Conservation (phyloP, 345 rosid genomes). For the Streptanthus diversifolius region DNA sequence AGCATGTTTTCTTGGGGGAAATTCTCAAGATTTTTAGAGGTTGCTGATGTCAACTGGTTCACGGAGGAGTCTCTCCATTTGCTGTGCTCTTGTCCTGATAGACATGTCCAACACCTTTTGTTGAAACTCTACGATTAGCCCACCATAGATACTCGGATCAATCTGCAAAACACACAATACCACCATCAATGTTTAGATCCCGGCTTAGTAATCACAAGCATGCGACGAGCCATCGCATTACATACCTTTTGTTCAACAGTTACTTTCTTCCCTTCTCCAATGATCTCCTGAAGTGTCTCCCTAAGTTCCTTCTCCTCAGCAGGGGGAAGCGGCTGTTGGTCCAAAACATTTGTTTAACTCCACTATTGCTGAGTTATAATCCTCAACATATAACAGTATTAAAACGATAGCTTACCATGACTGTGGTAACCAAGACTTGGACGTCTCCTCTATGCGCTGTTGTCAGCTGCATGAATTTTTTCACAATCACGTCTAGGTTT, state of each 20-base stretch:
- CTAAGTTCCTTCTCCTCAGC: constrained; percentile 83
- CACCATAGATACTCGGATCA: constrained; percentile 90
- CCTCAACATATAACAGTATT: neutral
- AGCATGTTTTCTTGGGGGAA: neutral
- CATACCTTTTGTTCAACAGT: constrained; percentile 78
- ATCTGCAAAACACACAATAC: constrained; percentile 43
- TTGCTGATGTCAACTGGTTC: constrained; percentile 52
- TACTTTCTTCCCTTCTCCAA: constrained; percentile 80
- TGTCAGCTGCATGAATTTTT: constrained; percentile 66
- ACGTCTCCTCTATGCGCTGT: constrained; percentile 85
- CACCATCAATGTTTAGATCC: neutral
- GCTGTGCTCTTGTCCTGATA: constrained; percentile 75
- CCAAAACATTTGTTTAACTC: neutral
- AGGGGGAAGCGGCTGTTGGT: constrained; percentile 70
- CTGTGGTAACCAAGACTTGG: constrained; percentile 70
- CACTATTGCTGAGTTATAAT: neutral
- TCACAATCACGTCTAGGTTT: constrained; percentile 53
- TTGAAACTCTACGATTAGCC: constrained; percentile 75
- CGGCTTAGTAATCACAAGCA: neutral
- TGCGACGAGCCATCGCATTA: neutral
- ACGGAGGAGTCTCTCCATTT: constrained; percentile 92
- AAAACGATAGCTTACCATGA: constrained; percentile 56
- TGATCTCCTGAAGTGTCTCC: constrained; percentile 67
- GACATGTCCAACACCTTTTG: constrained; percentile 97
- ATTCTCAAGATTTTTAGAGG: constrained; percentile 31